phyloP scores from a whole-genome alignment of 2,329 filamentous ascomycete genomes.

The Penicillium verrucosum region DNA sequence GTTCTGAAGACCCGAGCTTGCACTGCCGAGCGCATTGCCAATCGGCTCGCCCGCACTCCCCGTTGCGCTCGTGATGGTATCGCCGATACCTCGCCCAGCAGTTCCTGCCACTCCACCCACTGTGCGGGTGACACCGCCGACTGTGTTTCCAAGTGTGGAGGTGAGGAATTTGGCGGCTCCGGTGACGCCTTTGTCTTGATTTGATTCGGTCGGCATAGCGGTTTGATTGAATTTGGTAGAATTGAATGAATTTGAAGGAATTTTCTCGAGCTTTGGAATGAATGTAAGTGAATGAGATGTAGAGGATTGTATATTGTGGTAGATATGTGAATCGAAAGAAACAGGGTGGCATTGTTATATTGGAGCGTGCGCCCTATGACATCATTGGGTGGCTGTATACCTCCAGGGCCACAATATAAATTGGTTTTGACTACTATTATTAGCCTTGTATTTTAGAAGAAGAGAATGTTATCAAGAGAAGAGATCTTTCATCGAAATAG shows the following conservation, averaged over 20 bases:
- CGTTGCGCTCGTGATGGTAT: conserved; percentile 54
- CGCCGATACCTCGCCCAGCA: conserved; percentile 55
- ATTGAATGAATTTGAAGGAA: neutral
- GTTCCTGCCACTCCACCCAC: conserved; percentile 55
- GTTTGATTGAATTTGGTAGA: neutral
- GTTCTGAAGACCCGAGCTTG: conserved; percentile 54
- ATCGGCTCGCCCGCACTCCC: conserved; percentile 55
- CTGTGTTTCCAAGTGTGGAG: conserved; percentile 54
- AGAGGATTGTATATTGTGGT: neutral
- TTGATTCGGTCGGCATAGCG: conserved; percentile 17
- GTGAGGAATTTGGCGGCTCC: conserved; percentile 56
- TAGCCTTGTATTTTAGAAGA: neutral
- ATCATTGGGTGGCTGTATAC: conserved; percentile 2
- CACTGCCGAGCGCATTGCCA: conserved; percentile 54
- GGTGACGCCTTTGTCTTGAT: conserved; percentile 43
- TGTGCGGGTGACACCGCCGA: conserved; percentile 54
- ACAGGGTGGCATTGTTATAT: neutral
- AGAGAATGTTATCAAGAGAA: neutral
- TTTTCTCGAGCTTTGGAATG: neutral
- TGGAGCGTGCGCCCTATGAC: neutral
- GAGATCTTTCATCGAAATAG: neutral
- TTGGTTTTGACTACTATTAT: neutral
- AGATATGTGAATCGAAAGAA: neutral
- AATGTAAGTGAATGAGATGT: neutral
- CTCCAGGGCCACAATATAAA: neutral